Base-by-base conservation (phyloP, 2,329 filamentous ascomycete genomes). In the Talaromyces sp. region DNA sequence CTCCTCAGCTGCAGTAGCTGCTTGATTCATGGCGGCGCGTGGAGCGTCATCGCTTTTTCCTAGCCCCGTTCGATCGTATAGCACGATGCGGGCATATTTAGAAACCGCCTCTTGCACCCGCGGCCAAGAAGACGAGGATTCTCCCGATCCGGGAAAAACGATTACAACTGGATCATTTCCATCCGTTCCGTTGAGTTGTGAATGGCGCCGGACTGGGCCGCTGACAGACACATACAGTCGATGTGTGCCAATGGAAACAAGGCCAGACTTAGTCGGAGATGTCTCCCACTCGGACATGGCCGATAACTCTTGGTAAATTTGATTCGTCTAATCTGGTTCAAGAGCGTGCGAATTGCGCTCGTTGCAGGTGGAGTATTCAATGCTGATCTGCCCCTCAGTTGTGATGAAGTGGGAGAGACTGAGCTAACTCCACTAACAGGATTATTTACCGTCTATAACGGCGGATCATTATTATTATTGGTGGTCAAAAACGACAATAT, bases 61-160 rank as follows among this genome's bases (percentile, higher is more conserved):
- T 9, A 76, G 70, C 1, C 75, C 75, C 1, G 72, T 69, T 54
- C 75, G 74, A 50, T 77, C 74, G 61, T 76, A 77, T 21, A 74
- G 62, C 1, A 75, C 58, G 3, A 72, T 65, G 17, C 68, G 66
- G 10, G 68, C 65, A 41, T 69, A 74, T 2, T 52, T 26, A 24
- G 65, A 61, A 3, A 77, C 64, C 2, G 69, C 64, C n/a, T 68
- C 65, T 61, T 70, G 65, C 14, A 76, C 65, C 19, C 70, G 70
- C 56, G 67, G 63, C 62, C 74, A 75, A 4, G 68, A 71, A 2
- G 70, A 66, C 11, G 68, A 65, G 7, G 71, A 68, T 43, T 73
- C 75, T n/a, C 74, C 73, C 1, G 71, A 69, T 26, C 75, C 74
- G 2, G 71, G 58, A 51, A 75, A 63, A 55, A 75, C 63, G 32